Conservation (phyloP, 2,329 filamentous ascomycete genomes). For the Diaporthe sp. region DNA sequence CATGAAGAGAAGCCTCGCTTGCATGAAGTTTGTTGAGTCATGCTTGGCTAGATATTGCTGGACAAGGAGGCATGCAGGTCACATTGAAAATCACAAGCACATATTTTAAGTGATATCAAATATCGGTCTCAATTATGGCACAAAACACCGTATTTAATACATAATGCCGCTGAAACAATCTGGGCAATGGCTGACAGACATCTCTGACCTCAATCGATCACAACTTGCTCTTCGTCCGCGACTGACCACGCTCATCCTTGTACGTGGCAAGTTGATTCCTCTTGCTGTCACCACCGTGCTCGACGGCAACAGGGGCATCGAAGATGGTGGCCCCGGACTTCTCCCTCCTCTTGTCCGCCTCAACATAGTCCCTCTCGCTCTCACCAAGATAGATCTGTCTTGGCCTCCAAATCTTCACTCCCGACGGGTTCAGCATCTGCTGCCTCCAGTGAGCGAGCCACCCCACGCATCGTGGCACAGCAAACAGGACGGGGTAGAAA, state of each 20-base stretch:
- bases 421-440: slow-evolving; percentile 59
- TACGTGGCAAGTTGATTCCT: slow-evolving; percentile 56
- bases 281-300: slow-evolving; percentile 59
- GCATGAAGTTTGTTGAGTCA: not conserved
- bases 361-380: slow-evolving; percentile 59
- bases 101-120: not conserved
- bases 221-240: slow-evolving; percentile 48
- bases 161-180: slow-evolving; percentile 3
- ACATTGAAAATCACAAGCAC: not conserved
- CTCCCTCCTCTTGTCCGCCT: slow-evolving; percentile 51
- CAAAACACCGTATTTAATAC: not conserved
- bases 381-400: slow-evolving; percentile 63
- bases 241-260: slow-evolving; percentile 53
- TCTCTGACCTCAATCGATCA: slow-evolving; percentile 33
- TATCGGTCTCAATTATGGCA: not conserved
- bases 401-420: slow-evolving; percentile 66
- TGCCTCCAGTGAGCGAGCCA: slow-evolving; percentile 68
- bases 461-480: slow-evolving; percentile 64
- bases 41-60: no score
- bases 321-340: slow-evolving; percentile 50
- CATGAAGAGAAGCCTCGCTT: not conserved
- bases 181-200: not conserved
- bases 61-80: not conserved
- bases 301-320: slow-evolving; percentile 53
- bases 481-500: slow-evolving; percentile 66